Evolutionary conservation across 352 stramenopile species (phyloP), one percentile per base, ranked within the genome.

Genomic region (Globisporangium takayamanum): DNA sequence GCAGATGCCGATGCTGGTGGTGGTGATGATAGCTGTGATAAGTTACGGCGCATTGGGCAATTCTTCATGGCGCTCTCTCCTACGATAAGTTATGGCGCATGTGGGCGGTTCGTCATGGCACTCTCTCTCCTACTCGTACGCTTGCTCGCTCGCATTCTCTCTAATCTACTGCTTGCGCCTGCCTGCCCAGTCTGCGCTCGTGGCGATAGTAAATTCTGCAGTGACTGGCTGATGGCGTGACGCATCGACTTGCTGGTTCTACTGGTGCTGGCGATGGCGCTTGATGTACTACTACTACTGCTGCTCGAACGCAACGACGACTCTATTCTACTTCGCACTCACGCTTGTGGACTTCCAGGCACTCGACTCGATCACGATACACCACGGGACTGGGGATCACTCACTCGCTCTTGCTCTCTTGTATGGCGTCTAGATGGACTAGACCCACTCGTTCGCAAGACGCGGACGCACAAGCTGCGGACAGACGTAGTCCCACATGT

Each of bases 401-500:
- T 66, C 59, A 62, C 59, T 69, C 53, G 44, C 15, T 46, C 15
- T 22, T 22, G 25, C 33, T 26, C 8, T 20, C 16, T 36, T 36
- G 30, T 36, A 7, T 7, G 30, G 30, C 30, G 30, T 8, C 30
- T 4, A 4, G 30, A 36, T 7, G 30, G 7, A 14, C 37, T 53
- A 84, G 45, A 84, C 44, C 74, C 74, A 84, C 60, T 81, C 74
- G 50, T 81, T 84, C 36, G 65, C 60, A 50, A 68, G 74, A 37
- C 51, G 44, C 14, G 59, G 70, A 10, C 74, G 72, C 42, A 72
- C 58, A 41, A 77, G 63, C 53, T 78, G 70, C 3, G 72, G 72
- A 59, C 72, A 80, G 37, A 84, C 69, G 50, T 81, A 84, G 53
- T 84, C 74, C 74, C 74, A 84, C 65, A 84, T 73, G 30, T 81